Evolutionary conservation across 129 eudicot genomes (phyloP).

Genomic region (Mikania micrantha): DNA sequence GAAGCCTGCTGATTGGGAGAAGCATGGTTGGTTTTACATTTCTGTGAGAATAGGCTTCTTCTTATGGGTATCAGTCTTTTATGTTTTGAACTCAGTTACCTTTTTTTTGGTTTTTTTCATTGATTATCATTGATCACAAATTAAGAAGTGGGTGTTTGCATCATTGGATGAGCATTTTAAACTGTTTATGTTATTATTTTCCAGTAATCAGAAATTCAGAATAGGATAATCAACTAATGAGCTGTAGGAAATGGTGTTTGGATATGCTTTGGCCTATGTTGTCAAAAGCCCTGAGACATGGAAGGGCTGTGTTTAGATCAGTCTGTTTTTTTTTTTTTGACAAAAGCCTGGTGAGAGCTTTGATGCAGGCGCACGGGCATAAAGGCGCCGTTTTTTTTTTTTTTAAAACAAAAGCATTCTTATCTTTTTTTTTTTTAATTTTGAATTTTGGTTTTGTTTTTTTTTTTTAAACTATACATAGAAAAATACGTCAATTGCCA

Average conservation of each 20-base stretch:
- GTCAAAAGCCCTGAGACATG: no score
- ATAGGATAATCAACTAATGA: neutral
- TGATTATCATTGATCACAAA: neutral
- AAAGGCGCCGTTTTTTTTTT: no score
- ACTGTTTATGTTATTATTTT: neutral
- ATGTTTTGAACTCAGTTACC: neutral
- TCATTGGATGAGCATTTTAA: neutral
- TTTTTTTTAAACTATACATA: no score
- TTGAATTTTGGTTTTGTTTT: no score
- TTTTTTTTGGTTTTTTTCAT: neutral
- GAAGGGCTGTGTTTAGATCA: no score
- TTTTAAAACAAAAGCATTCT: no score
- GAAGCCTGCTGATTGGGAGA: slow-evolving; percentile 41
- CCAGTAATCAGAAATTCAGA: neutral
- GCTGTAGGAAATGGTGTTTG: neutral
- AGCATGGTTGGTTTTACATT: slow-evolving; percentile 80
- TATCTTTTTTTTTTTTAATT: no score
- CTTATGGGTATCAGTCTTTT: slow-evolving; percentile 66
- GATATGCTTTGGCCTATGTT: neutral
- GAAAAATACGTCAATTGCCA: no score
- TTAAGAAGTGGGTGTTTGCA: neutral
- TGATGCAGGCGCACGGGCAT: no score
- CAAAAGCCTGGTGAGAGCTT: no score
- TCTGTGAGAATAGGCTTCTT: slow-evolving; percentile 79
- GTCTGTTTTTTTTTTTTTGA: no score